Percentiles rank a stretch among this genome's conserved stretches.
phyloP scores from a whole-genome alignment of 2,329 filamentous ascomycete genomes.

The Fusarium fujikuroi region DNA sequence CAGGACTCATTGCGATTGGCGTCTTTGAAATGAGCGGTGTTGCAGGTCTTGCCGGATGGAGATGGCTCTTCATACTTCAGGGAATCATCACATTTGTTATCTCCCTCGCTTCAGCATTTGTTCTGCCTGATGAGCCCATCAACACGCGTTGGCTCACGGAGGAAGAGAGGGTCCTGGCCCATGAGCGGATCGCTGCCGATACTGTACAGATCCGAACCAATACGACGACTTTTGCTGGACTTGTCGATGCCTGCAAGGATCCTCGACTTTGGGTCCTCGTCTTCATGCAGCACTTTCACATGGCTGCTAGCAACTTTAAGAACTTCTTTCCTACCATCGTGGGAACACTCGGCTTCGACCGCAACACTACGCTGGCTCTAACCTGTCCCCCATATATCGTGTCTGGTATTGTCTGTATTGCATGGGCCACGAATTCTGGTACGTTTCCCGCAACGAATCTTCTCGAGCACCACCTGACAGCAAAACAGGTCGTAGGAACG shows the following conservation, averaged over 20 bases:
- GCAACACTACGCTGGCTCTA: constrained; percentile 59
- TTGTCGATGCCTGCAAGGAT: constrained; percentile 54
- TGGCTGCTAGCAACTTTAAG: constrained; percentile 44
- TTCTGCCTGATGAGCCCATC: constrained; percentile 52
- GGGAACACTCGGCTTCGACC: constrained; percentile 58
- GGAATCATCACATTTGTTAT: constrained; percentile 40
- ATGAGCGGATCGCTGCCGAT: constrained; percentile 50
- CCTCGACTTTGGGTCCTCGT: constrained; percentile 43
- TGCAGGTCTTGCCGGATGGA: constrained; percentile 44
- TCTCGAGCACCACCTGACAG: too few species aligned
- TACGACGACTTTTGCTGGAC: constrained; percentile 53
- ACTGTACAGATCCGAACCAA: constrained; percentile 51
- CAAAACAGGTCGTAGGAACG: constrained; percentile 48
- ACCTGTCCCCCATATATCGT: constrained; percentile 62
- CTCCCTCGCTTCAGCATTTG: constrained; percentile 46
- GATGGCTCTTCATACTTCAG: constrained; percentile 49
- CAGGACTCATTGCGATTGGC: constrained; percentile 57
- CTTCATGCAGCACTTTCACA: constrained; percentile 25
- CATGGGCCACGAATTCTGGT: constrained; percentile 33
- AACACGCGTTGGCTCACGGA: constrained; percentile 52
- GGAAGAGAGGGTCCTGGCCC: constrained; percentile 55
- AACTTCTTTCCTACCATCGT: constrained; percentile 52
- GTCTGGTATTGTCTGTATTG: constrained; percentile 46
- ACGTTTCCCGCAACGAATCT: fast-evolving
- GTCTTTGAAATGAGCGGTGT: constrained; percentile 47